Evolutionary conservation across 441 rosid genomes (phyloP).

Genomic region (Pelargonium exstipulatum): DNA sequence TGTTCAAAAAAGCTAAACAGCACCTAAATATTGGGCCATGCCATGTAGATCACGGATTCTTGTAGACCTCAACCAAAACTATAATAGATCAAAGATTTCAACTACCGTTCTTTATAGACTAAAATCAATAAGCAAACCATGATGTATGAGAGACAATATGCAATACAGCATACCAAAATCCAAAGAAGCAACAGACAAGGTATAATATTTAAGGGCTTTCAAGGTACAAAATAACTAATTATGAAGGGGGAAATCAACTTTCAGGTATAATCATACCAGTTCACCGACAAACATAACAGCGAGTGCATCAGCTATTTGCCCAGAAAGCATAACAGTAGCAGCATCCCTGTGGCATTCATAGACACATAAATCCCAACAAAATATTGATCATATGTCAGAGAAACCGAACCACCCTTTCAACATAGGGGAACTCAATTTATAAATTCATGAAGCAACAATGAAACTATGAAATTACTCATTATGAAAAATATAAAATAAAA

Average conservation of each 20-base stretch:
- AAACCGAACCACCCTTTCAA: background rate
- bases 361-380: background rate
- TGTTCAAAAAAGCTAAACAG: too few species aligned
- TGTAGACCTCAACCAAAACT: too few species aligned
- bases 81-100: too few species aligned
- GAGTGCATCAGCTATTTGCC: conserved; percentile 90
- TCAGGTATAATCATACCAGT: conserved; percentile 43
- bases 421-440: background rate
- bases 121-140: too few species aligned
- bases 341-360: conserved; percentile 54
- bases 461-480: background rate
- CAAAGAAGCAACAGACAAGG: background rate
- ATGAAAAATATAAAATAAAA: background rate
- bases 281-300: conserved; percentile 79
- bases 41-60: too few species aligned
- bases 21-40: too few species aligned
- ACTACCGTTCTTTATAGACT: too few species aligned
- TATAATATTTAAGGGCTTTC: background rate
- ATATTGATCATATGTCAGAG: background rate
- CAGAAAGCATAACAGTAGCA: conserved; percentile 85
- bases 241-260: background rate
- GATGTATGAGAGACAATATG: too few species aligned
- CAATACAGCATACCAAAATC: too few species aligned
- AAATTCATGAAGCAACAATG: background rate
- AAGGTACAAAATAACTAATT: background rate